These are phyloP conservation scores for Meyerozyma smithsonii DNA, from an alignment of 1,139 yeast species.

Conservation along the genomic window DNA sequence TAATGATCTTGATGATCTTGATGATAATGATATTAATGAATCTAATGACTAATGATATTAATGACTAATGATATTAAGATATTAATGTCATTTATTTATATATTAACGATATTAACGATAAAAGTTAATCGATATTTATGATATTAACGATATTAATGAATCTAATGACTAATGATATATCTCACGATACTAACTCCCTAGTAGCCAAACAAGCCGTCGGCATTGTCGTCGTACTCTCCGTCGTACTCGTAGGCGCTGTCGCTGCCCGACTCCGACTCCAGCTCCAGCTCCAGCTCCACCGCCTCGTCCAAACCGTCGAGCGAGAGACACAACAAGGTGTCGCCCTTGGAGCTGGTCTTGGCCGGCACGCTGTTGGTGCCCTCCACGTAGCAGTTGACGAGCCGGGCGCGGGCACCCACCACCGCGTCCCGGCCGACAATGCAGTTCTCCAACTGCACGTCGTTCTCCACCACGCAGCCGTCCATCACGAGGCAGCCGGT, in stretches of 20 bases:
- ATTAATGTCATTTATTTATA: too few relatives aligned
- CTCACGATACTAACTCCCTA: too few relatives aligned
- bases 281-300: conserved; percentile 17
- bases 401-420: conserved; percentile 54
- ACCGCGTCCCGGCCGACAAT: conserved; percentile 68
- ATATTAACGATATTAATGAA: conserved; percentile 1
- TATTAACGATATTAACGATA: too few relatives aligned
- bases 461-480: conserved; percentile 72
- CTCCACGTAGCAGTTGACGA: conserved; percentile 81
- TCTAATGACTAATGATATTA: not conserved
- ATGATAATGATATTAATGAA: conserved; percentile 1
- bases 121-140: too few relatives aligned
- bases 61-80: too few relatives aligned
- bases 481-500: conserved; percentile 81
- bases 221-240: conserved; percentile 35
- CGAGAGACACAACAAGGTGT: conserved; percentile 64
- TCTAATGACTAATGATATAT: not conserved
- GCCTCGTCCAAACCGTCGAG: conserved; percentile 47
- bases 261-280: conserved; percentile 21
- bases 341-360: conserved; percentile 73
- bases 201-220: conserved; percentile 41
- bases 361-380: conserved; percentile 64
- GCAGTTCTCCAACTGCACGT: conserved; percentile 83
- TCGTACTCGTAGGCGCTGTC: conserved; percentile 21
- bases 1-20: too few relatives aligned